Evolutionary conservation across 2,329 filamentous ascomycete genomes (phyloP).

Genomic region (Verticillium nubilum): DNA sequence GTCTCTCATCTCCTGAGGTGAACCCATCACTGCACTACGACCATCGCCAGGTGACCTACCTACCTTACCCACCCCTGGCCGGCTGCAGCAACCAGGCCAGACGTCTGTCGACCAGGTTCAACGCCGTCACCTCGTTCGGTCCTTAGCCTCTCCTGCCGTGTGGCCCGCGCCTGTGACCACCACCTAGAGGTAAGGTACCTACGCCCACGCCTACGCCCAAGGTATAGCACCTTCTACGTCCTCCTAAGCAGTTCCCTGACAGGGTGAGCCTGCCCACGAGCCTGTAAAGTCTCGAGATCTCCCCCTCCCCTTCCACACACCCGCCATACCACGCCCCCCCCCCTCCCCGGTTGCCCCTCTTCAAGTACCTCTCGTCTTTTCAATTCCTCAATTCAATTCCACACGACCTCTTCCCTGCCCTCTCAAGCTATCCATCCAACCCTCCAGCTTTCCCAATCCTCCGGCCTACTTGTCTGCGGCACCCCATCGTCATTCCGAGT

Average conservation of each 20-base stretch:
- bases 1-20: not conserved
- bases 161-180: not conserved
- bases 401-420: not conserved
- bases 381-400: slow-evolving; percentile 1
- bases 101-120: not conserved
- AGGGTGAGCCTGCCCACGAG: not conserved
- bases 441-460: not conserved
- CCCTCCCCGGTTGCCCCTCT: not conserved
- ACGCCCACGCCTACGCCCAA: too few species aligned
- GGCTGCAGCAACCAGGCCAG: slow-evolving; percentile 1
- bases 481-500: not conserved
- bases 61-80: not conserved
- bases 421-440: not conserved
- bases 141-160: slow-evolving; percentile 2
- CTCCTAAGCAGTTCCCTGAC: not conserved
- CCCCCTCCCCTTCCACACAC: not conserved
- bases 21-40: not conserved
- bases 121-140: slow-evolving; percentile 2
- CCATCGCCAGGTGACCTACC: not conserved
- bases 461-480: not conserved
- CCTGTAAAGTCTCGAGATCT: slow-evolving; percentile 1
- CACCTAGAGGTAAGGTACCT: not conserved
- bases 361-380: slow-evolving; percentile 5
- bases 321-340: not conserved
- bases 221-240: not conserved